Evolutionary conservation across 202 grass and related monocot species (phyloP), one percentile per base, ranked within the genome.

Genomic region (Alloteropsis angusta): DNA sequence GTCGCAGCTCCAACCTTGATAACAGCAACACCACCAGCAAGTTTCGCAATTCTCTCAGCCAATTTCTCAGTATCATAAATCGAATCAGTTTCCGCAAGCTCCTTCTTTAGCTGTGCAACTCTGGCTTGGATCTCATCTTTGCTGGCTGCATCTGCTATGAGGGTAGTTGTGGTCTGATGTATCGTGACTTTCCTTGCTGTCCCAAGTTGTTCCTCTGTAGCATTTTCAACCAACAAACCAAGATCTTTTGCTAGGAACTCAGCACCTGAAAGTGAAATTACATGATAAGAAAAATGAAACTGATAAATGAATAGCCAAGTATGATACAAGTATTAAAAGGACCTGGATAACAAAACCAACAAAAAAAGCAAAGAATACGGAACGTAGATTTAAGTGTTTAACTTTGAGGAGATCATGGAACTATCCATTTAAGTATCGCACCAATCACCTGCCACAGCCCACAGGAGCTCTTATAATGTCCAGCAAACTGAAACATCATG

Each of bases 1-100:
- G 90, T 92, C 77, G 90, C 65, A 50, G 90, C 90, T 80, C 90
- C 90, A 72, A 92, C 90, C 75, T 92, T 89, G 38, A 92, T 89
- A 46, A 92, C 90, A 45, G 90, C 86, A 73, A 92, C 90, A 78
- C 90, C 90, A 74, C 90, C 83, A 77, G 90, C 75, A 46, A 92
- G 87, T 60, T 92, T 92, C 4, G 84, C 90, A 15, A 92, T 81
- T 36, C 90, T 84, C 80, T 92, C 87, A 8, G 86, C 80, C 75
- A 92, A 8, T 34, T 92, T 92, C 84, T 92, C 87, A 4, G 80
- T 75, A 42, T 89, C 90, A 71, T 92, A 89, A 11, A 84, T 34
- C 0, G 72, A 92, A 74, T 92, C 87, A 23, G 90, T 88, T 70
- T 92, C 84, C 67, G 65, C 41, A 68, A 92, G 86, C 75, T 92